phyloP scores from a whole-genome alignment of 2,329 filamentous ascomycete genomes.

The Penicillium sp. region DNA sequence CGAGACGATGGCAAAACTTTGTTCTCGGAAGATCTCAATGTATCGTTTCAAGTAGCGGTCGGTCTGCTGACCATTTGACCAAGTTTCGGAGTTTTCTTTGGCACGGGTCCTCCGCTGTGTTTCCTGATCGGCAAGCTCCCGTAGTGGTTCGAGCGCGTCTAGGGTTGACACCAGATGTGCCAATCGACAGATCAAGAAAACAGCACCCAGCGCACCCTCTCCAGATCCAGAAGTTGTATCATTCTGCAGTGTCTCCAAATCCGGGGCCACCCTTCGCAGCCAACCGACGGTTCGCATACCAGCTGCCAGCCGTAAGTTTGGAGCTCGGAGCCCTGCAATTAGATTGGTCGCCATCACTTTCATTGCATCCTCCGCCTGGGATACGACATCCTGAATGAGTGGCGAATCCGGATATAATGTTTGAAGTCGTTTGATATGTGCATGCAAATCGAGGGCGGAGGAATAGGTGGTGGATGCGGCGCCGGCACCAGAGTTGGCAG shows the following conservation, averaged over 20 bases:
- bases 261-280: conserved; percentile 83
- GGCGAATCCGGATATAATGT: conserved; percentile 79
- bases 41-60: conserved; percentile 94
- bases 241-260: conserved; percentile 61
- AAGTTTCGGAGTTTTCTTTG: conserved; percentile 32
- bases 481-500: conserved; percentile 41
- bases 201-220: conserved; percentile 76
- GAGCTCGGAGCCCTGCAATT: conserved; percentile 74
- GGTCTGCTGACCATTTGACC: conserved; percentile 77
- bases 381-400: conserved; percentile 72
- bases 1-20: conserved; percentile 93
- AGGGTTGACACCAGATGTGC: conserved; percentile 79
- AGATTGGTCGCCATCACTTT: conserved; percentile 85
- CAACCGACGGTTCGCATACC: conserved; percentile 91
- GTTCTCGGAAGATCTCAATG: conserved; percentile 96
- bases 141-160: conserved; percentile 80
- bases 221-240: conserved; percentile 32
- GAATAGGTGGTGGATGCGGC: conserved; percentile 73
- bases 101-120: conserved; percentile 51
- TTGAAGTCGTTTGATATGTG: conserved; percentile 87
- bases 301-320: conserved; percentile 82
- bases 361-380: conserved; percentile 84
- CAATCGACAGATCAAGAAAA: conserved; percentile 87
- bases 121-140: conserved; percentile 89
- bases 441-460: conserved; percentile 85